Evolutionary conservation across 805 yeast genomes (phyloP), one percentile per base, ranked within the genome.

Genomic region (Pichia cephalocereana): DNA sequence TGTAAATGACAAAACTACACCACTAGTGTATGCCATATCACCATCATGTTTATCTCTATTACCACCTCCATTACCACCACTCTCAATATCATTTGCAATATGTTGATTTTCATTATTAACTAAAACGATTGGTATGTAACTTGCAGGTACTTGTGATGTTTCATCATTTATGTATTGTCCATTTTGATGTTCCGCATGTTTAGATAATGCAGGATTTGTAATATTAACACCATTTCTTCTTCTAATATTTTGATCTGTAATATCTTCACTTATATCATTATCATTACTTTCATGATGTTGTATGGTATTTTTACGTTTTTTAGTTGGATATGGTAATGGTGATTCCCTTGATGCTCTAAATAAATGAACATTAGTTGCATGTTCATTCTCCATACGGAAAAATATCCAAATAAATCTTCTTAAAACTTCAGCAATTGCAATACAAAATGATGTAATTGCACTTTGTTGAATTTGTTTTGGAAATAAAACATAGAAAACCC

Each of bases 351-450:
- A 82, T 0, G 97, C 98, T 54, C 95, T 75, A 65, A 82, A 86
- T 41, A 88, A 68, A 47, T 80, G 80, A 11, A 89, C 96, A 61
- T 91, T 91, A 0, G 97, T 82, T 43, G 90, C 83, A 64, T 93
- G 99, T 65, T 93, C 98, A 65, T 93, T 93, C 57, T 93, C 99
- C 76, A 93, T 84, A 68, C 99, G 81, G 70, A 93, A 83, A 44
- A 86, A 77, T 8, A 88, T 73, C 99, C 99, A 93, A 14, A 91
- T 69, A 56, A 87, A 84, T 60, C 99, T 74, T 61, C 99, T 75
- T 3, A 85, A 34, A 4, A 88, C 66, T 64, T 93, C 99, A 0
- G 93, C 87, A 30, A 86, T 54, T 0, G 95, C 96, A 44, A 93
- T 78, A 45, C 78, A 72, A 60, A 91, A 90, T 61, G 96, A 82